A percentile compares a stretch with the other conserved stretches of the same genome.
These are phyloP conservation scores for Mycosphaerella sp. DNA, from an alignment of 2,329 filamentous ascomycete species.

Conservation along the genomic window DNA sequence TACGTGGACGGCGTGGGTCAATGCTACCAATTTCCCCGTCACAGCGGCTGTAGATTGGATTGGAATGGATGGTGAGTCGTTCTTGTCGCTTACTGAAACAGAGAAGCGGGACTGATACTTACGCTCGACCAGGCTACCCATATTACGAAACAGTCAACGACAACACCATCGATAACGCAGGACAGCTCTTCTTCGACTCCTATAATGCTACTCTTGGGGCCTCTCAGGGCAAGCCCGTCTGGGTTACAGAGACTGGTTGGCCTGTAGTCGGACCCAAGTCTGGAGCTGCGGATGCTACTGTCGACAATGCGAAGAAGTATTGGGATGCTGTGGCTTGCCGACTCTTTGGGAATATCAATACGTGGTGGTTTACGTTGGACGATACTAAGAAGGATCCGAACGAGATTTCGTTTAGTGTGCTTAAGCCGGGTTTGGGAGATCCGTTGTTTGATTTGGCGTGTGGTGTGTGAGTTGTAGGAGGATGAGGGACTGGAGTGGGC, in stretches of 20 bases:
- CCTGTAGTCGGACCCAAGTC: slow-evolving; percentile 62
- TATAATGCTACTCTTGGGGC: slow-evolving; percentile 54
- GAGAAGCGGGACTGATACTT: not conserved
- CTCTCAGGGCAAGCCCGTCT: slow-evolving; percentile 63
- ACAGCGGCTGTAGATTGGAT: slow-evolving; percentile 68
- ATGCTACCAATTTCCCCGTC: slow-evolving; percentile 63
- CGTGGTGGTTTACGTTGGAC: slow-evolving; percentile 57
- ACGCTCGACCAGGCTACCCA: slow-evolving; percentile 50
- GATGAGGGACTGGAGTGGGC: too few species aligned
- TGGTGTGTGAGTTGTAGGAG: not conserved
- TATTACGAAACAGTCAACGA: slow-evolving; percentile 68
- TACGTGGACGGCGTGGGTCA: slow-evolving; percentile 55
- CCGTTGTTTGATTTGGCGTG: slow-evolving; percentile 18
- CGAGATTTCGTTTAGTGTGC: slow-evolving; percentile 18
- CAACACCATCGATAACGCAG: slow-evolving; percentile 61
- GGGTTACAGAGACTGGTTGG: slow-evolving; percentile 86
- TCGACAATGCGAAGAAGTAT: slow-evolving; percentile 66
- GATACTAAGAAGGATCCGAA: not conserved
- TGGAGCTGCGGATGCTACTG: slow-evolving; percentile 56
- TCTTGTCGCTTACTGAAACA: too few species aligned
- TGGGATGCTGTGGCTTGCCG: slow-evolving; percentile 73
- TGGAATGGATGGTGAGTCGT: slow-evolving; percentile 61
- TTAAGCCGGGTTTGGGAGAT: slow-evolving; percentile 35
- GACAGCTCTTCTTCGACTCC: slow-evolving; percentile 62
- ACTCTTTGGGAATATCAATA: slow-evolving; percentile 53